A percentile compares a stretch with the other conserved stretches of the same genome.
phyloP scores from a whole-genome alignment of 257 asterid genomes.

The Solanum virginianum region DNA sequence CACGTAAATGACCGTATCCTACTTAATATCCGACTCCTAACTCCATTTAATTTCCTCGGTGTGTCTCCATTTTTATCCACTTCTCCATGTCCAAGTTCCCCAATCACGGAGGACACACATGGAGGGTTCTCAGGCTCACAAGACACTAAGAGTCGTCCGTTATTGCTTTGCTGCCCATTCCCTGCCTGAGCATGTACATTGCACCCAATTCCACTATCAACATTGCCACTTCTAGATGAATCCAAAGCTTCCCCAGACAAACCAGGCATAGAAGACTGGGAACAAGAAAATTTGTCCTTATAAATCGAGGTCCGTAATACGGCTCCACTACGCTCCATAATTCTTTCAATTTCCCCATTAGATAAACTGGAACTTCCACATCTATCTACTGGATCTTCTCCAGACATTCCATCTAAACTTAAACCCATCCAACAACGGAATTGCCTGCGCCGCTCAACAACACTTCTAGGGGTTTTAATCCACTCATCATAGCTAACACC shows the following conservation, averaged over 20 bases:
- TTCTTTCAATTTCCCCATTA: constrained; percentile 19
- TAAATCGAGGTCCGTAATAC: constrained; percentile 32
- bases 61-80: constrained; percentile 10
- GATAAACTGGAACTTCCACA: constrained; percentile 2
- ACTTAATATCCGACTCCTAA: constrained; percentile 39
- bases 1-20: constrained; percentile 50
- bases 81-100: constrained; percentile 13
- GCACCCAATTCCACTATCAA: constrained; percentile 11
- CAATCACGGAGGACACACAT: constrained; percentile 9
- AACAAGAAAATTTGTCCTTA: constrained; percentile 36
- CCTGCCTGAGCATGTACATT: constrained; percentile 10
- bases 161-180: constrained; percentile 9
- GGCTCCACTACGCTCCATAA: constrained; percentile 39
- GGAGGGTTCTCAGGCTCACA: constrained; percentile 10
- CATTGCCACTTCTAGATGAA: constrained; percentile 14
- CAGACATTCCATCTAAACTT: constrained; percentile 6
- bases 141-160: constrained; percentile 7
- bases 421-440: constrained; percentile 52
- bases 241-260: constrained; percentile 25
- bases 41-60: constrained; percentile 14
- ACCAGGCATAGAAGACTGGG: constrained; percentile 30
- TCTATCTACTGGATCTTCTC: constrained; percentile 7
- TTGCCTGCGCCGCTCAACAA: constrained; percentile 51
- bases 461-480: constrained; percentile 57
- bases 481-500: constrained; percentile 37